Percentiles rank a stretch among this genome's conserved stretches.
Evolutionary conservation across 306 rosid genomes (phyloP).

Genomic region (Arachis hypogaea): DNA sequence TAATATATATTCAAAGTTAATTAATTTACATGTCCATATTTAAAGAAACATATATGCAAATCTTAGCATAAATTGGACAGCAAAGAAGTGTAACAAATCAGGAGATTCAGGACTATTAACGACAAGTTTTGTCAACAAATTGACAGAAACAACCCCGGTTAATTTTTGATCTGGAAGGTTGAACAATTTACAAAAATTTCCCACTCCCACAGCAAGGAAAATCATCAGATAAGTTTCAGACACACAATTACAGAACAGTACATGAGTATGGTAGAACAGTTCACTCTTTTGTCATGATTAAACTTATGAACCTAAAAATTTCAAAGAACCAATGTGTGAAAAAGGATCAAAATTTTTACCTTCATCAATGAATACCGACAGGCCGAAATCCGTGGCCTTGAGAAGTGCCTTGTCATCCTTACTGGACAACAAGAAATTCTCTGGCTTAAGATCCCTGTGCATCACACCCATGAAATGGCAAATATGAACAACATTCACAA

Average conservation of each 20-base stretch:
- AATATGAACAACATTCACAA: conserved; percentile 81
- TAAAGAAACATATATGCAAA: neutral
- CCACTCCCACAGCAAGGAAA: conserved; percentile 6
- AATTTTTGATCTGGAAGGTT: neutral
- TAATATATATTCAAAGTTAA: neutral
- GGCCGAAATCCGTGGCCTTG: conserved; percentile 90
- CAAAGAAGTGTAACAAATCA: neutral
- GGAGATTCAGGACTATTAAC: neutral
- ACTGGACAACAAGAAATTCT: conserved; percentile 86
- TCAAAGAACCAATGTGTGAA: conserved; percentile 26
- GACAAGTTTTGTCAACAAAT: conserved; percentile 16
- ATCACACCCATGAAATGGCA: conserved; percentile 96
- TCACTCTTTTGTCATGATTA: too few species aligned
- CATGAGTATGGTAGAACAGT: too few species aligned
- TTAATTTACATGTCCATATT: neutral
- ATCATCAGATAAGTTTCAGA: neutral
- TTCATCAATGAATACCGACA: conserved; percentile 88
- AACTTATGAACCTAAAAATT: neutral
- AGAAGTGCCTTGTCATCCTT: conserved; percentile 70
- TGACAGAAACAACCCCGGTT: neutral
- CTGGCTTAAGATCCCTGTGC: conserved; percentile 94
- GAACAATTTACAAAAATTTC: neutral
- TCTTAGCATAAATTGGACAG: neutral
- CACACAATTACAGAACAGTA: neutral
- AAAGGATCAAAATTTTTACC: conserved; percentile 47